Conservation (phyloP, 768 basidiomycete genomes). For the Infundibulicybe gibba region DNA sequence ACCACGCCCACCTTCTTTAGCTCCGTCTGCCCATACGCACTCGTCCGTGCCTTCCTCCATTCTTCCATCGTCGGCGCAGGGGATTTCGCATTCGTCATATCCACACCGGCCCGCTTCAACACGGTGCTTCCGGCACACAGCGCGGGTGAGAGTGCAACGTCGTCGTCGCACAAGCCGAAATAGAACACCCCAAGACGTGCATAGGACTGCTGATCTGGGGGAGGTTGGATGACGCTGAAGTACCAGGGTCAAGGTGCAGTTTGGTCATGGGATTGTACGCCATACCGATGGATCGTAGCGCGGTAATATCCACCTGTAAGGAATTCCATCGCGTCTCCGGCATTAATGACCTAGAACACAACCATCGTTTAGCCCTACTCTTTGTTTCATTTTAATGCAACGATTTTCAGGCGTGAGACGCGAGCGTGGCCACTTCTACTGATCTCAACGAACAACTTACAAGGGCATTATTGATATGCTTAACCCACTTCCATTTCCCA, state of each 20-base stretch:
- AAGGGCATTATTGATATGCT: constrained; percentile 51
- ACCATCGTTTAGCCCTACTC: too few relatives aligned
- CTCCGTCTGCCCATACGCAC: constrained; percentile 46
- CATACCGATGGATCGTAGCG: constrained; percentile 47
- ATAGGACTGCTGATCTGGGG: constrained; percentile 44
- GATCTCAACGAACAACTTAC: constrained; percentile 19
- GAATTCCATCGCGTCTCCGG: constrained; percentile 57
- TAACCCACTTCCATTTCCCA: constrained; percentile 53
- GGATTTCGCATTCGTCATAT: constrained; percentile 28
- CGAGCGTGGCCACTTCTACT: too few relatives aligned
- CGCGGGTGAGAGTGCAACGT: constrained; percentile 41
- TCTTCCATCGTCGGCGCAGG: constrained; percentile 47
- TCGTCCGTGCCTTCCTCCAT: constrained; percentile 50
- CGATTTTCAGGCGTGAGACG: too few relatives aligned
- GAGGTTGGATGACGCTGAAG: constrained; percentile 52
- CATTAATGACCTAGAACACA: constrained; percentile 46
- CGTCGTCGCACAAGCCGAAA: constrained; percentile 50
- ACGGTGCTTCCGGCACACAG: constrained; percentile 37
- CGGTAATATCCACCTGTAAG: constrained; percentile 57
- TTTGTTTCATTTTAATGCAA: too few relatives aligned
- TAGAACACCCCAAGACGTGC: constrained; percentile 58
- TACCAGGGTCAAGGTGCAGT: not conserved
- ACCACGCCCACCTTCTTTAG: constrained; percentile 40
- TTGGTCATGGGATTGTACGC: not conserved
- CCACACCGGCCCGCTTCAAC: constrained; percentile 39